Conservation (phyloP, 306 rosid genomes). For the Begonia fuchsioides region DNA sequence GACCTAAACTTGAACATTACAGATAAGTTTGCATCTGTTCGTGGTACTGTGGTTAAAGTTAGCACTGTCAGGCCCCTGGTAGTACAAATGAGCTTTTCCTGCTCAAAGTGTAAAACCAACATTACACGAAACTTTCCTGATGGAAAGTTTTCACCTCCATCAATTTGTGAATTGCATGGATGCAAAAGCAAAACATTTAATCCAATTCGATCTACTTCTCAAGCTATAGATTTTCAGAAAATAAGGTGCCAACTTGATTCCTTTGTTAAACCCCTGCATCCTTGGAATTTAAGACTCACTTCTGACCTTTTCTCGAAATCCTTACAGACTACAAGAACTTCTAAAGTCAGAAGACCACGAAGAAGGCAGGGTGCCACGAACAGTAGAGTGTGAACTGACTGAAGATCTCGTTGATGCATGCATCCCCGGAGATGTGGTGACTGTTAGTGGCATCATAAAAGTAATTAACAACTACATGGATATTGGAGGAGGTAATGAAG, state of each 20-base stretch:
- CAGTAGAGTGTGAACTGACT: slow-evolving; percentile 86
- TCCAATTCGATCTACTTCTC: slow-evolving; percentile 66
- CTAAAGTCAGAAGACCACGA: slow-evolving; percentile 79
- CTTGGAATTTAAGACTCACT: not conserved
- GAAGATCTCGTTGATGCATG: slow-evolving; percentile 90
- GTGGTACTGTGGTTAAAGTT: slow-evolving; percentile 80
- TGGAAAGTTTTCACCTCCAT: slow-evolving; percentile 80
- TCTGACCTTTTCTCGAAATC: slow-evolving; percentile 3
- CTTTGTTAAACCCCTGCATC: slow-evolving; percentile 4
- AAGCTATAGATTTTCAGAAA: slow-evolving; percentile 74
- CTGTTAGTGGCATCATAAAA: slow-evolving; percentile 78
- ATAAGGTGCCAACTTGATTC: slow-evolving; percentile 41
- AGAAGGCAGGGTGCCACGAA: slow-evolving; percentile 94
- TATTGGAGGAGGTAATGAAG: slow-evolving; percentile 74
- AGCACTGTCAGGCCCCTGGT: slow-evolving; percentile 74
- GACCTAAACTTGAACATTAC: slow-evolving; percentile 14
- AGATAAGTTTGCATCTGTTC: slow-evolving; percentile 90
- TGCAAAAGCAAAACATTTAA: slow-evolving; percentile 78
- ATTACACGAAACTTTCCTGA: slow-evolving; percentile 58
- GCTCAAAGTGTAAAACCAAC: slow-evolving; percentile 61
- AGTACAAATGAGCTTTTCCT: slow-evolving; percentile 62
- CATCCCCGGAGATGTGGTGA: slow-evolving; percentile 95
- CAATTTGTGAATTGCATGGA: slow-evolving; percentile 52
- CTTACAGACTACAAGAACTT: slow-evolving; percentile 61
- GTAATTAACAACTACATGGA: slow-evolving; percentile 92